Evolutionary conservation across 2,329 filamentous ascomycete genomes (phyloP).

Genomic region (Claviceps monticola): DNA sequence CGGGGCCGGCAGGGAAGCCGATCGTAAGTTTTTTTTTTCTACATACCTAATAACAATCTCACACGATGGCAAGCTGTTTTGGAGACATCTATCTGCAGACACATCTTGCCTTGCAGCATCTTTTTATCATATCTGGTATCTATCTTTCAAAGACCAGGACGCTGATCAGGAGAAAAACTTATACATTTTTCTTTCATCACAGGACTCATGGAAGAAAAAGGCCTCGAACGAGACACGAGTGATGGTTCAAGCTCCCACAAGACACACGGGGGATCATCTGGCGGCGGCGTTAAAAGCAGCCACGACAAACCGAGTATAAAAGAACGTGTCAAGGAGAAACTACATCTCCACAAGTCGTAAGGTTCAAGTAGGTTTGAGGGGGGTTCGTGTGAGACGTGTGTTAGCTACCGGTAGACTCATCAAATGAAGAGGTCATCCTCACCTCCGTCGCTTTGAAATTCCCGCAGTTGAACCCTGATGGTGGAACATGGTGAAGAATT

Average conservation of each 20-base stretch:
- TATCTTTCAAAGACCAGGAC: no score
- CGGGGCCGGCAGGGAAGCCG: conserved; percentile 52
- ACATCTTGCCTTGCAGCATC: no score
- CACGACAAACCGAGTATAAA: conserved; percentile 38
- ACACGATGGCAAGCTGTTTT: no score
- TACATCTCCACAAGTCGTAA: conserved; percentile 32
- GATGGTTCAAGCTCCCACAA: conserved; percentile 1
- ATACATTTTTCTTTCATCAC: not conserved
- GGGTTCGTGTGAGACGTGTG: no score
- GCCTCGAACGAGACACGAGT: conserved; percentile 11
- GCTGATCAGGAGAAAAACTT: no score
- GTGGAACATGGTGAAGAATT: no score
- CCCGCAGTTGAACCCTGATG: no score
- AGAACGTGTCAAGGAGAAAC: conserved; percentile 56
- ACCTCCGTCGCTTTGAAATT: no score
- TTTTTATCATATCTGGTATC: no score
- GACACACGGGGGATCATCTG: conserved; percentile 5
- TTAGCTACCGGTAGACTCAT: no score
- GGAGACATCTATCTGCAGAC: no score
- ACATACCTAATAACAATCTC: not conserved
- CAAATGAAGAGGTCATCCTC: no score
- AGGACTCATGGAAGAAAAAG: conserved; percentile 23
- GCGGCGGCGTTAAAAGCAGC: conserved; percentile 9
- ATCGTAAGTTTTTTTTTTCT: conserved; percentile 36
- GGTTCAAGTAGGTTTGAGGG: not conserved